A percentile compares a stretch with the other conserved stretches of the same genome.
Conservation (phyloP, 192 early-diverging fungal genomes). For the Entomortierella chlamydospora region DNA sequence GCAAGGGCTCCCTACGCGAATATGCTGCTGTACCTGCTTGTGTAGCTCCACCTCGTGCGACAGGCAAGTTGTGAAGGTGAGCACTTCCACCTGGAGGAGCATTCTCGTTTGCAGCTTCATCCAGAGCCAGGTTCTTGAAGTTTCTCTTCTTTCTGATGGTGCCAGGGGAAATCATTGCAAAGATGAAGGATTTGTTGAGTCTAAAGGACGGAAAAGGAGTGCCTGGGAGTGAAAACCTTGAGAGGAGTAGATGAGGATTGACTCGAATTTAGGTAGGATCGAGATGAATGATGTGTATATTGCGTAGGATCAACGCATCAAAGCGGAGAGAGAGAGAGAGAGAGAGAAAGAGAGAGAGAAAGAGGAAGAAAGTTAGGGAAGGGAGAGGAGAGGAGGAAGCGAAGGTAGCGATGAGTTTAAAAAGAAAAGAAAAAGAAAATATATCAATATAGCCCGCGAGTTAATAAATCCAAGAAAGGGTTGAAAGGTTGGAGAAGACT, state of each 20-base stretch:
- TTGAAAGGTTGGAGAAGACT: no score
- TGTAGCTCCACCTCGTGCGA: slow-evolving; percentile 11
- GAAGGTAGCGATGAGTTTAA: no score
- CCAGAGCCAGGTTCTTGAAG: slow-evolving; percentile 61
- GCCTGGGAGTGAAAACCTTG: not conserved
- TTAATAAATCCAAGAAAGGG: no score
- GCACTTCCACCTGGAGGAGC: slow-evolving; percentile 46
- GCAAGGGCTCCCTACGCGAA: slow-evolving; percentile 52
- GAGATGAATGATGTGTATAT: no score
- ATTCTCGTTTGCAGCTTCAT: slow-evolving; percentile 59
- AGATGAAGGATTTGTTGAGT: not conserved
- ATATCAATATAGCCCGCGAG: no score
- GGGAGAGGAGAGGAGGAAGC: not conserved
- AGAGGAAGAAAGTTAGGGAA: not conserved
- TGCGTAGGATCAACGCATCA: no score
- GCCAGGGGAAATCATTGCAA: slow-evolving; percentile 30
- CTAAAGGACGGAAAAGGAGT: not conserved
- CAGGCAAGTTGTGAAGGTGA: slow-evolving; percentile 45
- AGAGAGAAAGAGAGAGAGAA: not conserved
- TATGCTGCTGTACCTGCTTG: slow-evolving; percentile 9
- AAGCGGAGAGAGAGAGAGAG: not conserved
- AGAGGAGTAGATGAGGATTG: not conserved
- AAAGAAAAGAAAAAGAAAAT: not conserved
- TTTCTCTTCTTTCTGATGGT: slow-evolving; percentile 66
- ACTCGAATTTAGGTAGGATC: not conserved